A percentile compares a stretch with the other conserved stretches of the same genome.
Conservation (phyloP, 768 basidiomycete species). For the Lyophyllum decastes region DNA sequence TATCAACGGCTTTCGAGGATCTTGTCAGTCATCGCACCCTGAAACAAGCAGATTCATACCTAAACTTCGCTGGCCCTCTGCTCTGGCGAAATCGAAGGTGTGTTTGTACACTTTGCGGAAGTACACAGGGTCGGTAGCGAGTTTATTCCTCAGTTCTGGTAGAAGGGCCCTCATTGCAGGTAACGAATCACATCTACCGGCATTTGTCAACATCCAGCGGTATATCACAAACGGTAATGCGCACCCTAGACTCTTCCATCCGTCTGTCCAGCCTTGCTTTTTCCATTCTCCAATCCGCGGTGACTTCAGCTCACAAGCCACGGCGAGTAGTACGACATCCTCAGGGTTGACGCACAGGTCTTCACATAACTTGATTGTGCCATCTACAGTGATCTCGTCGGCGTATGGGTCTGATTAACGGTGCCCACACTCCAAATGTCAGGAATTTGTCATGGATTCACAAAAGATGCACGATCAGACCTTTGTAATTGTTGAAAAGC, state of each 20-base stretch:
- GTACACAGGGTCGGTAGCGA: slow-evolving; percentile 65
- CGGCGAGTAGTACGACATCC: slow-evolving; percentile 78
- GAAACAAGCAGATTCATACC: slow-evolving; percentile 39
- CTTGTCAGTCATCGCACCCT: not conserved
- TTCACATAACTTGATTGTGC: slow-evolving; percentile 76
- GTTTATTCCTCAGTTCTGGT: slow-evolving; percentile 53
- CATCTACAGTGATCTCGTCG: slow-evolving; percentile 73
- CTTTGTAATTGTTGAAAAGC: slow-evolving; percentile 73
- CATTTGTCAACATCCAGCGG: not conserved
- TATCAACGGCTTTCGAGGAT: slow-evolving; percentile 54
- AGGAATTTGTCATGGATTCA: not conserved
- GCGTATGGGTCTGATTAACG: slow-evolving; percentile 51
- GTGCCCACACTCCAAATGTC: not conserved
- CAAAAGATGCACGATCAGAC: slow-evolving; percentile 31
- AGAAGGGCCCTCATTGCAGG: slow-evolving; percentile 59
- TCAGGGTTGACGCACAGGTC: slow-evolving; percentile 74
- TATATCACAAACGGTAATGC: not conserved
- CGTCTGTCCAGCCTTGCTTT: slow-evolving; percentile 72
- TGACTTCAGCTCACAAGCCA: slow-evolving; percentile 82
- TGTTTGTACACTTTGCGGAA: slow-evolving; percentile 79
- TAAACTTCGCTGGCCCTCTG: slow-evolving; percentile 78
- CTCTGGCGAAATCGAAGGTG: slow-evolving; percentile 79
- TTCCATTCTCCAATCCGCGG: slow-evolving; percentile 74
- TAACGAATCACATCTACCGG: slow-evolving; percentile 63
- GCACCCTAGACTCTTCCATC: slow-evolving; percentile 77